Base-by-base conservation (phyloP, 2,329 filamentous ascomycete species). In the Ophiostoma sp. region DNA sequence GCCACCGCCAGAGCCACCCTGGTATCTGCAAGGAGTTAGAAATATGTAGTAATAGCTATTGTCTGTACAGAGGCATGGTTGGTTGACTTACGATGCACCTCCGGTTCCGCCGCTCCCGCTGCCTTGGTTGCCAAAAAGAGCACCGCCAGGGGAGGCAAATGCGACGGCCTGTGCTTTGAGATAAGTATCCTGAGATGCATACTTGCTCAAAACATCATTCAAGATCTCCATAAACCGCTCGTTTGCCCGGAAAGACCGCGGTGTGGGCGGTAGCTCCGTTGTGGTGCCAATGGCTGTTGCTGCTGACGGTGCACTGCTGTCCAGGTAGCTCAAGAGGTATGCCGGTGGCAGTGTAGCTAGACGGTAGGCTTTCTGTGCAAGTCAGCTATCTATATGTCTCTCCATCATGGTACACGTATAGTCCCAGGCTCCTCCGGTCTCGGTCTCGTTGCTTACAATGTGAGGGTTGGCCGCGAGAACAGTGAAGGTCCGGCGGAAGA, bases 1-100 rank as follows among this genome's bases (percentile, higher is more conserved):
- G 1, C 79, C 86, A 11, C 87, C 86, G 0, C 87, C 87, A 0
- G 85, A 83, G 27, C 86, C 87, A n/a, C 87, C 86, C 76, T 88
- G 86, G 44, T 73, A n/a, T 77, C 73, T 74, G 60, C 4, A 48
- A 17, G 1, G 44, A 11, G 60, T 65, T 23, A 39, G 62, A 4
- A 6, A 27, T 31, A 31, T 31, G 27, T 20, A 33, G 23, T 3
- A 62, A 17, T 36, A 52, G 48, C 48, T 23, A 10, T 13, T 13
- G 3, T 6, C 17, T 7, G 5, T 10, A 57, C 7, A 27, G 52
- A 62, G 23, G 17, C 23, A 17, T 31, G 13, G 27, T 27, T 33
- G 8, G 1, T 48, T 48, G 41, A 67, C 72, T 2, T 68, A 74
- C 72, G 73, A 73, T 72, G 70, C 69, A 10, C 73, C 80, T 74